Base-by-base conservation (phyloP, 2,329 filamentous ascomycete genomes). In the Pleomassaria siparia region DNA sequence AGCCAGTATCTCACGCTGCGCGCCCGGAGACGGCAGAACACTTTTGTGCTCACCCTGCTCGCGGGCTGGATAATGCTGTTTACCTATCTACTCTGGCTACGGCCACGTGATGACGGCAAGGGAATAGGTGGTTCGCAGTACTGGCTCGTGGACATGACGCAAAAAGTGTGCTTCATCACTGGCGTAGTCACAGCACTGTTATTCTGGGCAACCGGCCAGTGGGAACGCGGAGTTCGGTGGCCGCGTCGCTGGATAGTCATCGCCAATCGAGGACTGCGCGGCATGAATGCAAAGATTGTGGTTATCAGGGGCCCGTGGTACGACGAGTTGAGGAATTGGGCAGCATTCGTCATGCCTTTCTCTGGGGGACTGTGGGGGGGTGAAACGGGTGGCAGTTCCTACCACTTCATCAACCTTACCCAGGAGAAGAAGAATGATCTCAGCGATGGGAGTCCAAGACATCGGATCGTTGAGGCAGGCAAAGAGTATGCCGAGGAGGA, bases 271-370 rank as follows among this genome's bases (percentile, higher is more conserved):
- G 94, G 94, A 11, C 77, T 99, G 54, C 82, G 94, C 51, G 87
- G 83, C 46, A 95, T 97, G 81, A 99, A 99, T 72, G 89, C 91
- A 73, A 97, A 99, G 75, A 85, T 99, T 40, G 91, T 99, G 44
- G 81, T 97, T 47, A 87, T 95, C 46, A 85, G 88, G 62, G 84
- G 89, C 11, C 81, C 88, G 0, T 91, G 89, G 84, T 91, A 86
- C 81, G 83, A 84, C 50, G 92, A 96, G 67, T 68, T 87, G 21
- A 74, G 88, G 15, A 87, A 86, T 4, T 87, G 87, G 45, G 66
- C 87, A 37, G 84, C 80, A 11, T 95, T 92, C 72, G 81, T 95
- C 51, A 80, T 94, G 50, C 91, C 90, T 0, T 89, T 86, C 44
- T 81, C 83, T 4, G 62, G 63, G 30, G 64, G 63, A 2, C 55